These are phyloP conservation scores for Apiotrichum sp. DNA, from an alignment of 1,284 basidiomycete species.

Conservation along the genomic window DNA sequence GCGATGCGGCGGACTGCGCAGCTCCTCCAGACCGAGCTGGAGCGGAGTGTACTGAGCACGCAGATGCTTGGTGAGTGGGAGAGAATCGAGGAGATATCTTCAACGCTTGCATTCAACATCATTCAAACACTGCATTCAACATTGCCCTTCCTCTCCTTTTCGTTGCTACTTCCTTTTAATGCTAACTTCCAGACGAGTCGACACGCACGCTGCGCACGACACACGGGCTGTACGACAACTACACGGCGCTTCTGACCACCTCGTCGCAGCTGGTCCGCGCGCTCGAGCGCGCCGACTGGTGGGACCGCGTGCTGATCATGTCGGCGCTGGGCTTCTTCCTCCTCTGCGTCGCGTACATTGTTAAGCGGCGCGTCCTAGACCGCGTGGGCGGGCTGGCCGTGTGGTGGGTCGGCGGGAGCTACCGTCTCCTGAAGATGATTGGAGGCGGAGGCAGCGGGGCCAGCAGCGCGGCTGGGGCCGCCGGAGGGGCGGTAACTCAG, in stretches of 20 bases:
- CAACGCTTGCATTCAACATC: too few relatives aligned
- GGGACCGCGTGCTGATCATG: constrained; percentile 79
- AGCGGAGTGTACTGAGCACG: constrained; percentile 72
- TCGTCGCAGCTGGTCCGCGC: constrained; percentile 77
- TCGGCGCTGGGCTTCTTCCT: constrained; percentile 72
- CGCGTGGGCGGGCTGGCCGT: constrained; percentile 41
- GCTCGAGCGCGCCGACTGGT: constrained; percentile 79
- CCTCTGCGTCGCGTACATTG: constrained; percentile 73
- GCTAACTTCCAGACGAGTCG: constrained; percentile 58
- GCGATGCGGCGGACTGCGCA: constrained; percentile 73
- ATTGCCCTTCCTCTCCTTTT: too few relatives aligned
- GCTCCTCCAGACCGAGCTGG: constrained; percentile 83
- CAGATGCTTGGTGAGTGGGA: constrained; percentile 69
- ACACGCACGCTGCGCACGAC: constrained; percentile 68
- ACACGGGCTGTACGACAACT: constrained; percentile 68
- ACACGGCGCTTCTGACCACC: constrained; percentile 65
- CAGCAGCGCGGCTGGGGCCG: background rate
- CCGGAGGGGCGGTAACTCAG: background rate
- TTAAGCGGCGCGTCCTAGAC: constrained; percentile 79
- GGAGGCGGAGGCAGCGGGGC: background rate
- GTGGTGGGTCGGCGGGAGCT: constrained; percentile 32
- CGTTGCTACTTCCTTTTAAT: too few relatives aligned
- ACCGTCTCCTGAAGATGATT: background rate
- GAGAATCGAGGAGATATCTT: background rate
- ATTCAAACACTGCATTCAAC: too few relatives aligned